Evolutionary conservation across 2,329 filamentous ascomycete genomes (phyloP).

Genomic region (Neopestalotiopsis clavispora): DNA sequence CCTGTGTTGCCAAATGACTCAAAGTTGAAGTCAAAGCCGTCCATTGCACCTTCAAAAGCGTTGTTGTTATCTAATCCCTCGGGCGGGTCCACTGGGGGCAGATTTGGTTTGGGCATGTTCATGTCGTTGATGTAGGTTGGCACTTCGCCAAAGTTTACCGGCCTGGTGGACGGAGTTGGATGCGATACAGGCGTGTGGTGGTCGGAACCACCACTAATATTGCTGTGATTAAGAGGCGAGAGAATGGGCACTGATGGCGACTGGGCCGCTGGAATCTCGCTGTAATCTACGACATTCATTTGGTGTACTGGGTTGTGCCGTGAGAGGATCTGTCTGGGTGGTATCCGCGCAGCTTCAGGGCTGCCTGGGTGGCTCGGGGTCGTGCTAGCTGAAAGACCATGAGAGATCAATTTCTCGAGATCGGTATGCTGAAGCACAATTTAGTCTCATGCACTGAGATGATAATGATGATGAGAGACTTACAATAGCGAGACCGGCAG

Average conservation of each 20-base stretch:
- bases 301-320: slow-evolving; percentile 33
- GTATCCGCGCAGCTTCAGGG: slow-evolving; percentile 27
- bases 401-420: slow-evolving; percentile 55
- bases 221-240: slow-evolving; percentile 25
- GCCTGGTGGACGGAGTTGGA: slow-evolving; percentile 26
- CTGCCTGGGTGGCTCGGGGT: slow-evolving; percentile 37
- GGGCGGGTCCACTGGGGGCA: slow-evolving; percentile 37
- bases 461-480: slow-evolving; percentile 27
- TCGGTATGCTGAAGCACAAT: slow-evolving; percentile 43
- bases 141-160: slow-evolving; percentile 29
- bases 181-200: slow-evolving; percentile 22
- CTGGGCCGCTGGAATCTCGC: slow-evolving; percentile 31
- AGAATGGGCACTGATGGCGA: slow-evolving; percentile 33
- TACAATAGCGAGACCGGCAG: slow-evolving; percentile 54
- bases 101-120: slow-evolving; percentile 33
- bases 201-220: neutral
- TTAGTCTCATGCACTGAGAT: slow-evolving; percentile 18
- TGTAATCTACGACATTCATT: slow-evolving; percentile 37
- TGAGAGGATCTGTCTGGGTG: slow-evolving; percentile 31
- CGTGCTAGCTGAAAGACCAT: slow-evolving; percentile 42
- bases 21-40: slow-evolving; percentile 50
- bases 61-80: slow-evolving; percentile 52
- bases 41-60: slow-evolving; percentile 54
- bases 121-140: slow-evolving; percentile 28
- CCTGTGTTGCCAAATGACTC: slow-evolving; percentile 47